Evolutionary conservation across 768 basidiomycete species (phyloP), one percentile per base, ranked within the genome.

Genomic region (Lactifluus pinguis): DNA sequence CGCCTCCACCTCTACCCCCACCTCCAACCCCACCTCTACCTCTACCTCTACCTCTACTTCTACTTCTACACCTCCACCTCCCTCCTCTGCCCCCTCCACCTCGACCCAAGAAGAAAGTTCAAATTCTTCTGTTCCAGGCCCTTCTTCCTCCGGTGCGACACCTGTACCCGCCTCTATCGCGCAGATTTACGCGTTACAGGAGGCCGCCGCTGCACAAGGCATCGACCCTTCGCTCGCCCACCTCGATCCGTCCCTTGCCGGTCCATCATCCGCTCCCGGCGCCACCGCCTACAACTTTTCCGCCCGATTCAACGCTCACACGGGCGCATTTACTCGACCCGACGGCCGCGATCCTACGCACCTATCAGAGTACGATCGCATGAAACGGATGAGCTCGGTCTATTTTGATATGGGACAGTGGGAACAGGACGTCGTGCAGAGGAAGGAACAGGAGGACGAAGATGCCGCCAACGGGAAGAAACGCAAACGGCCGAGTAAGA

Each of bases 401-500:
- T 93, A 90, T 72, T 93, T 93, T 63, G 90, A 93, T 64, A 85
- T 90, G 21, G 78, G 77, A n/a, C 79, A 79, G 50, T 93, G 90
- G 90, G 85, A 92, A 72, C 65, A 80, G 55, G 82, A 91, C 32
- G 77, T 89, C 3, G 87, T 81, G 30, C 71, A 76, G 53, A 71
- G 78, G 34, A 71, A 73, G 64, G 59, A 72, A 58, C 67, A 70
- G 61, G 73, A 78, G 70, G 63, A 75, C 55, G 76, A 77, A 56
- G 83, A 79, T 17, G 81, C 74, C 50, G 79, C 68, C n/a, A 78
- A 76, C 15, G 80, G 80, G 21, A 87, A 82, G 77, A 91, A 90
- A 76, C 79, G 86, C 66, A 91, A 91, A 72, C 74, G 81, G 56
- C 87, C 85, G 5, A 82, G 81, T 49, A 93, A 92, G 80, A 89